Conservation (phyloP, 140 eudicot species). For the Stevia rebaudiana region DNA sequence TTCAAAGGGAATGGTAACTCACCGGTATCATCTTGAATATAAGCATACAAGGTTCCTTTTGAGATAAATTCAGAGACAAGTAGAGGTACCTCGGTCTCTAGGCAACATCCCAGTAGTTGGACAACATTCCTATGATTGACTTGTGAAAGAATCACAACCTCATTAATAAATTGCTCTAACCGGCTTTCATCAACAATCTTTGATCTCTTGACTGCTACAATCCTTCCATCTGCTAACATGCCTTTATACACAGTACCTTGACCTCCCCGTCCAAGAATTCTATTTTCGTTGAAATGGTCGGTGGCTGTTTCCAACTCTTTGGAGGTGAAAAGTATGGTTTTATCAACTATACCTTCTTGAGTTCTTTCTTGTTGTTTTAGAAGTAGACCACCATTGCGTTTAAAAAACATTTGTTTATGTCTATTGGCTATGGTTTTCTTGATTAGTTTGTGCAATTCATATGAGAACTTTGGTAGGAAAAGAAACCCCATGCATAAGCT, state of each 20-base stretch:
- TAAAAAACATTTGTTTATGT: background rate
- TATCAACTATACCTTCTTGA: background rate
- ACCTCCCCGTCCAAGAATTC: conserved; percentile 11
- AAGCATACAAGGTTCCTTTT: conserved; percentile 22
- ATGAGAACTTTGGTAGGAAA: conserved; percentile 22
- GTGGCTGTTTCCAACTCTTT: conserved; percentile 5
- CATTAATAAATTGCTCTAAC: conserved; percentile 22
- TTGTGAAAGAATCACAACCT: conserved; percentile 25
- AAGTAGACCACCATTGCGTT: conserved; percentile 4
- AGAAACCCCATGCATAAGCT: background rate
- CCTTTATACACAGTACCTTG: background rate
- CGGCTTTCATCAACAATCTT: conserved; percentile 22
- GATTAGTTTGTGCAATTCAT: conserved; percentile 8
- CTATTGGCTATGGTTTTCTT: conserved; percentile 8
- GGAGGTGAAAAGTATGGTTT: conserved; percentile 7
- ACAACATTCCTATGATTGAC: conserved; percentile 8
- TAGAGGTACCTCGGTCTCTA: conserved; percentile 27
- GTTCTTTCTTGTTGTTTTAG: conserved; percentile 12
- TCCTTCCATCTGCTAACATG: conserved; percentile 20
- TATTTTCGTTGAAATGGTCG: background rate
- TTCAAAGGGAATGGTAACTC: conserved; percentile 10
- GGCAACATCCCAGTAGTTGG: conserved; percentile 1
- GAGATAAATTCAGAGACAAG: conserved; percentile 27
- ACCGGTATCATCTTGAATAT: conserved; percentile 15
- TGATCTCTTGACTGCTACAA: conserved; percentile 20